Percentiles rank a stretch among this genome's conserved stretches.
These are phyloP conservation scores for Paragyromitra xinjiangensis DNA, from an alignment of 495 filamentous ascomycete species.

Conservation along the genomic window DNA sequence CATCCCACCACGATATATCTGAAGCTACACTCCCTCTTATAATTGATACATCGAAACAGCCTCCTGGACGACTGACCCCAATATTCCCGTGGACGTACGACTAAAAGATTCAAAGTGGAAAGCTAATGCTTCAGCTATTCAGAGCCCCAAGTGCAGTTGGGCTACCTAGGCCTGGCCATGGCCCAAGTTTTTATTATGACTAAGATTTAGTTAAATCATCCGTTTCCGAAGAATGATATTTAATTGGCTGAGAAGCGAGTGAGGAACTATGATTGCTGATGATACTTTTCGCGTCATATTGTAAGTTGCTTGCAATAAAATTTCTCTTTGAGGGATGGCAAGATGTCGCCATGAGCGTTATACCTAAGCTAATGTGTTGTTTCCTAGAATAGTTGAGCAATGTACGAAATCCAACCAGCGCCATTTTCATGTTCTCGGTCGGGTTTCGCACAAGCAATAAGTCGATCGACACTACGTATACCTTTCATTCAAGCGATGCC, in stretches of 20 bases:
- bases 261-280: constrained; percentile 2
- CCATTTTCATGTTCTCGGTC: background rate
- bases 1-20: constrained; percentile 19
- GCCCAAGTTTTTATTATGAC: background rate
- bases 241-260: constrained; percentile 10
- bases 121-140: background rate
- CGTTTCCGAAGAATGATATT: background rate
- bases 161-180: background rate
- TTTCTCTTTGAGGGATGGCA: background rate
- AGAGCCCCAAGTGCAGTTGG: constrained; percentile 2
- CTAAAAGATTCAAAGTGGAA: background rate
- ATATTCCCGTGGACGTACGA: constrained; percentile 1
- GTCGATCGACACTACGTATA: background rate
- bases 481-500: background rate
- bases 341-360: background rate
- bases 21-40: constrained; percentile 13
- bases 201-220: background rate
- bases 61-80: background rate
- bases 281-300: background rate
- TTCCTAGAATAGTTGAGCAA: background rate
- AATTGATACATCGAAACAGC: constrained; percentile 1
- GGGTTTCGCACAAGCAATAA: background rate
- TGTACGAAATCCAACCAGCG: background rate
- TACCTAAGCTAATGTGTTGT: constrained; percentile 10
- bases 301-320: constrained; percentile 8